A percentile compares a stretch with the other conserved stretches of the same genome.
Evolutionary conservation across 225 moss, liverwort and hornwort genomes (phyloP).

Genomic region (Neckera pumila): DNA sequence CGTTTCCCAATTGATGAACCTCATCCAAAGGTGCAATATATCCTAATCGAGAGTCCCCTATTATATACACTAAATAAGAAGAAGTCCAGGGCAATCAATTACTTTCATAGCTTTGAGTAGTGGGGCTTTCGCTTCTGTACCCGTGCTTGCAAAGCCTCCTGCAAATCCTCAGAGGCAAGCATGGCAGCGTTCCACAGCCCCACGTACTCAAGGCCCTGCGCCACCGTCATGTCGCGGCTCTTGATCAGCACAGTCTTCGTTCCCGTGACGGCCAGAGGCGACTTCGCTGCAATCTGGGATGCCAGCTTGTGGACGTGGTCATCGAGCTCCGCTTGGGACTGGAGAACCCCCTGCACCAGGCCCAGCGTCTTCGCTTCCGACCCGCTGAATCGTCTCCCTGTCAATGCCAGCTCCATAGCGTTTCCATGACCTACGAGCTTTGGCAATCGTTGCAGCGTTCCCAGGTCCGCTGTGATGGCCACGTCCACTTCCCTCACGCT

Average conservation of each 20-base stretch:
- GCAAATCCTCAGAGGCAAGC: constrained; percentile 52
- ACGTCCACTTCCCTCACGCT: constrained; percentile 83
- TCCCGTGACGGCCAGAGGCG: constrained; percentile 84
- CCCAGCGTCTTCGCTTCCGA: constrained; percentile 60
- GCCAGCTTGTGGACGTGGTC: constrained; percentile 44
- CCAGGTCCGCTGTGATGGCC: constrained; percentile 89
- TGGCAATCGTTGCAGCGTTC: constrained; percentile 81
- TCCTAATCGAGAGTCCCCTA: background rate
- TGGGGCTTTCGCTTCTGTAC: constrained; percentile 64
- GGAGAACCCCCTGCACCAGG: constrained; percentile 54
- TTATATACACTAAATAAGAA: background rate
- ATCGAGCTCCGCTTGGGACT: constrained; percentile 36
- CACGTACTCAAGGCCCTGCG: constrained; percentile 83
- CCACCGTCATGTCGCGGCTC: constrained; percentile 65
- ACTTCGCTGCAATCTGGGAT: constrained; percentile 57
- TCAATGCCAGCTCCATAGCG: constrained; percentile 90
- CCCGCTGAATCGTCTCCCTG: constrained; percentile 63
- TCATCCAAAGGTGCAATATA: background rate
- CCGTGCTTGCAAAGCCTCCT: constrained; percentile 50
- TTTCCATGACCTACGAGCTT: constrained; percentile 54
- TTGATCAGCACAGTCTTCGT: constrained; percentile 78
- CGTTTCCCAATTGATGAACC: background rate
- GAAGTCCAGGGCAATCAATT: background rate
- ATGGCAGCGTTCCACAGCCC: constrained; percentile 83
- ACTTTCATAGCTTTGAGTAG: constrained; percentile 57